Conservation (phyloP, 164 flowering plant genomes). For the Dillenia suffruticosa region DNA sequence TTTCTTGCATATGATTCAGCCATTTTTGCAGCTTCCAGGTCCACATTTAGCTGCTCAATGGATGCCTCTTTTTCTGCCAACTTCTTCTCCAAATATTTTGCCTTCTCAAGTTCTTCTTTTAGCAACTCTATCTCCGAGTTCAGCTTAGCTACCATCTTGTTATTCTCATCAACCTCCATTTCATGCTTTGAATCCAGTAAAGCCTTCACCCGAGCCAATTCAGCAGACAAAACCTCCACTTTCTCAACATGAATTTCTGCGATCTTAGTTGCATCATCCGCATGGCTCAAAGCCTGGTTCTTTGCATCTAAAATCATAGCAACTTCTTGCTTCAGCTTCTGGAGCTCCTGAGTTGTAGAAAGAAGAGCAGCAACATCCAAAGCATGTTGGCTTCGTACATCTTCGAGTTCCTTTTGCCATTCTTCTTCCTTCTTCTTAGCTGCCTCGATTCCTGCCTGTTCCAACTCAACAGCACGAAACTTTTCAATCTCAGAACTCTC, state of each 20-base stretch:
- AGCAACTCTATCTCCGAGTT: slow-evolving; percentile 53
- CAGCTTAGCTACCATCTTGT: slow-evolving; percentile 37
- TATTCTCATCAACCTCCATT: slow-evolving; percentile 37
- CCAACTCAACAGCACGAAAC: slow-evolving; percentile 84
- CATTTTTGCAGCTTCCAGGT: slow-evolving; percentile 66
- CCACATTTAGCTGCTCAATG: slow-evolving; percentile 57
- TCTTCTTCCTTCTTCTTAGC: slow-evolving; percentile 75
- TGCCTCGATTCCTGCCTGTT: slow-evolving; percentile 78
- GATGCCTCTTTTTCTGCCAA: slow-evolving; percentile 39
- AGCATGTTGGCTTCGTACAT: slow-evolving; percentile 69
- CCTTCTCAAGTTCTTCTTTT: slow-evolving; percentile 45
- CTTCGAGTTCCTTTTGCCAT: slow-evolving; percentile 72
- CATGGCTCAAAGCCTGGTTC: slow-evolving; percentile 71
- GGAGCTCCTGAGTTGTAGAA: slow-evolving; percentile 70
- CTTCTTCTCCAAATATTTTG: slow-evolving; percentile 28
- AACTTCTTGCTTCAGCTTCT: slow-evolving; percentile 62
- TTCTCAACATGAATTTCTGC: slow-evolving; percentile 80
- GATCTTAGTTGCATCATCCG: slow-evolving; percentile 84
- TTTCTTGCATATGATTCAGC: slow-evolving; percentile 68
- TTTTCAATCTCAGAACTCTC: slow-evolving; percentile 86
- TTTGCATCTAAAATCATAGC: slow-evolving; percentile 70
- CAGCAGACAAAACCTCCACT: slow-evolving; percentile 61
- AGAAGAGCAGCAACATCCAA: slow-evolving; percentile 64
- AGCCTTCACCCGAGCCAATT: slow-evolving; percentile 55
- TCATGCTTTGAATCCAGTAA: slow-evolving; percentile 60